Base-by-base conservation (phyloP, 345 rosid genomes). In the Salix viminalis region DNA sequence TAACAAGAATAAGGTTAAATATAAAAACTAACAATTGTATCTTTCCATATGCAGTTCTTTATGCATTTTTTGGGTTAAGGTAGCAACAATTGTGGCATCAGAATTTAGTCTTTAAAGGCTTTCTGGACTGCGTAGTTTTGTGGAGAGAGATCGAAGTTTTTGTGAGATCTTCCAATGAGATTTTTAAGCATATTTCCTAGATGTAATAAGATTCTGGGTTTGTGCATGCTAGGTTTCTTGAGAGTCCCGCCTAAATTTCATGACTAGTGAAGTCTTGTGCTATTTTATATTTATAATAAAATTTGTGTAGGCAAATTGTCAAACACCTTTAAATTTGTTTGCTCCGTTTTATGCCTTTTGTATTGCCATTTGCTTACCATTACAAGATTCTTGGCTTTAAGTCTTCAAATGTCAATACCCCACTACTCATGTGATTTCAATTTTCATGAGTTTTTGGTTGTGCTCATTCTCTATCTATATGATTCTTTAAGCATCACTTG, bases 61-160 rank as follows among this genome's bases (percentile, higher is more conserved):
- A 96, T 86, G 87, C 90, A 50, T 94, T 92, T 85, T 96, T 96
- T 72, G 98, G 99, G 24, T 82, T 96, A 73, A 94, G 98, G 76
- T 32, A 3, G 34, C 34, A 32, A 32, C 34, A 32, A 32, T 32
- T 32, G 34, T 32, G 34, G 34, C 34, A 32, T 32, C 5, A 32
- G 34, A 32, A 32, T 32, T 32, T 41, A n/a, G 61, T 9, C 61
- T 56, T n/a, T 1, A 21, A 56, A 24, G 61, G 26, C 19, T 56
- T 11, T 56, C 26, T n/a, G 26, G 8, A 23, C 61, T 21, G 9
- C 5, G 5, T 56, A 56, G 26, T 56, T 56, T n/a, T 56, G 61
- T 4, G 1, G 4, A 54, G 24, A 54, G 61, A 42, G 5, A 8
- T 56, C 12, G 1, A 7, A 56, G 60, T 9, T 8, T 19, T 21